Percentiles rank a stretch among this genome's conserved stretches.
Conservation (phyloP, 2,329 filamentous ascomycete species). For the Arthrobotrys entomopaga region DNA sequence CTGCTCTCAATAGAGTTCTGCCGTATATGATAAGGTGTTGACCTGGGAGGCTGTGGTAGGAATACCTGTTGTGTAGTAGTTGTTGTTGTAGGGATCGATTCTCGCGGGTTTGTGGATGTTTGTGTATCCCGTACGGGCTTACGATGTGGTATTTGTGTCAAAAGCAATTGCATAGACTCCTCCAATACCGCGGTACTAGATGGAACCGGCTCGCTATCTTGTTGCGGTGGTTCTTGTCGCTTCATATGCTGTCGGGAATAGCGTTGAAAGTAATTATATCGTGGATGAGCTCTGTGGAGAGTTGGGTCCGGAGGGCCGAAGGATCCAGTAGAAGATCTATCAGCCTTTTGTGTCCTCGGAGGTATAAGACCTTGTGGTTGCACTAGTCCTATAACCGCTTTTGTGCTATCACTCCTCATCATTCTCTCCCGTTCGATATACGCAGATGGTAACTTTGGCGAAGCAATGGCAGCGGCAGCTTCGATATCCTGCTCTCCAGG, state of each 20-base stretch:
- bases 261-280: constrained; percentile 51
- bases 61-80: constrained; percentile 20
- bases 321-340: constrained; percentile 39
- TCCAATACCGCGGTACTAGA: constrained; percentile 12
- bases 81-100: constrained; percentile 12
- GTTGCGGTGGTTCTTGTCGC: constrained; percentile 25
- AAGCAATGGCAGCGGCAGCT: constrained; percentile 40
- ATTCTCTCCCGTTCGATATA: constrained; percentile 46
- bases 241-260: constrained; percentile 42
- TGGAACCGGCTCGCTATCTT: not conserved
- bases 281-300: constrained; percentile 43
- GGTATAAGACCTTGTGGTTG: constrained; percentile 47
- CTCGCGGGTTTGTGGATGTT: not conserved
- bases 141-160: constrained; percentile 31
- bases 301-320: constrained; percentile 38
- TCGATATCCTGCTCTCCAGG: constrained; percentile 52
- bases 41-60: constrained; percentile 43
- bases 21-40: constrained; percentile 46
- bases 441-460: constrained; percentile 39
- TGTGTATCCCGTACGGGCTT: constrained; percentile 9
- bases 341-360: constrained; percentile 21
- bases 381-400: constrained; percentile 47
- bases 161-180: constrained; percentile 39
- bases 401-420: constrained; percentile 43
- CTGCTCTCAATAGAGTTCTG: constrained; percentile 21